Evolutionary conservation across 2,329 filamentous ascomycete species (phyloP).

Genomic region (Penicillium verrucosum): DNA sequence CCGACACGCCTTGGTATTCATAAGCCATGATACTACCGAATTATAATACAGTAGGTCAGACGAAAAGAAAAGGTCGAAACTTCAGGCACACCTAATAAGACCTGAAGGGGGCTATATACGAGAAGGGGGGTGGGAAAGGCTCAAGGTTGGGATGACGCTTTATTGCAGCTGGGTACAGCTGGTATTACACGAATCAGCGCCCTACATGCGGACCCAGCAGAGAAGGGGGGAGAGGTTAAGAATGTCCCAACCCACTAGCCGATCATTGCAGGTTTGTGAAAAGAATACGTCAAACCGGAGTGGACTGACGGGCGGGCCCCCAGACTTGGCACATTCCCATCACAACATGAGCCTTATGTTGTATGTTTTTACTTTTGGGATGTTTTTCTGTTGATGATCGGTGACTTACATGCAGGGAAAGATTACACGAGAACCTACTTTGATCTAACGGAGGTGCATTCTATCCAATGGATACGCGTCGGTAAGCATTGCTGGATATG

Average conservation of each 20-base stretch:
- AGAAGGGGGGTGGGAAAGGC: neutral
- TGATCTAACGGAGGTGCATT: neutral
- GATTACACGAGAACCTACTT: neutral
- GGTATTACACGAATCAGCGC: conserved; percentile 14
- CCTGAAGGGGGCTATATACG: conserved; percentile 14
- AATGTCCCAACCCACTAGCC: conserved; percentile 10
- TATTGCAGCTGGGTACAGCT: neutral
- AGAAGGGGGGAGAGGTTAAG: conserved; percentile 12
- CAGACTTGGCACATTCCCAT: conserved; percentile 14
- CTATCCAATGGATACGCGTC: conserved; percentile 8
- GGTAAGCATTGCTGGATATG: conserved; percentile 12
- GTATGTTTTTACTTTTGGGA: neutral
- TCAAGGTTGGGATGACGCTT: neutral
- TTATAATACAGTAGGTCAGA: neutral
- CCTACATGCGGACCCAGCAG: conserved; percentile 1
- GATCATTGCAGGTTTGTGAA: conserved; percentile 17
- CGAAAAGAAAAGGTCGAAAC: neutral
- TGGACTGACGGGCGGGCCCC: conserved; percentile 7
- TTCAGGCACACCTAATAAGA: neutral
- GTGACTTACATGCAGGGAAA: neutral
- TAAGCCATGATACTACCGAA: conserved; percentile 16
- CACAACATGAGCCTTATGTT: neutral
- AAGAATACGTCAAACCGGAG: conserved; percentile 20
- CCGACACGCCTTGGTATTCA: conserved; percentile 18
- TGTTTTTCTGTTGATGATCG: neutral